Evolutionary conservation across 768 basidiomycete species (phyloP), one percentile per base, ranked within the genome.

Genomic region (Crucibulum laeve): DNA sequence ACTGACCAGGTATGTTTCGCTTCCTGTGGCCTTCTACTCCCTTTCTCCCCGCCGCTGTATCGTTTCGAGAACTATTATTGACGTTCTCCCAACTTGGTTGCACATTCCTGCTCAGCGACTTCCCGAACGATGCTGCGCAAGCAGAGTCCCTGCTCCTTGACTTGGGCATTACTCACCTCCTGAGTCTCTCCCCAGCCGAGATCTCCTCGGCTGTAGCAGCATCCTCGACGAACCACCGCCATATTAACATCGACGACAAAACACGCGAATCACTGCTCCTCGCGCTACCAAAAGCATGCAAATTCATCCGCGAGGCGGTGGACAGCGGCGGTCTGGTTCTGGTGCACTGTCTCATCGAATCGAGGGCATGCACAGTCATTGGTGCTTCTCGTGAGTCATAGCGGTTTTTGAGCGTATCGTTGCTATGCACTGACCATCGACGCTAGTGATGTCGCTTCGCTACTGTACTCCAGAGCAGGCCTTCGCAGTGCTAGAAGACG

Each of bases 151-250:
- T 82, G 25, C 63, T 84, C 17, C 39, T 64, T 11, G 78, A 80
- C 42, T 51, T 79, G 8, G 76, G 69, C 15, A 62, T 73, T 17
- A 79, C 79, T 0, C 80, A 82, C 51, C 41, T 81, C 11, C 47
- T 84, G 35, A 72, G 77, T 2, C 59, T 83, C 21, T 68, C 76
- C 2, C 79, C 81, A n/a, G 64, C 76, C n/a, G 64, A 69, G 43
- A 52, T 71, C 25, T 60, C 65, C 5, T 56, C 58, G 8, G 52
- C 67, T 25, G 55, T 50, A 21, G 48, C 47, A 10, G 42, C 69
- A 26, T 51, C 59, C 2, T 55, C 59, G 4, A 59, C 69, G 36
- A 61, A 65, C 39, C 69, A 75, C 40, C 60, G 49, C 25, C 73
- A 77, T 48, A 56, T 80, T 17, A 54, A 73, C 28, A 54, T 79